A percentile compares a stretch with the other conserved stretches of the same genome.
These are phyloP conservation scores for Ganoderma leucocontextum DNA, from an alignment of 1,284 basidiomycete genomes.

Conservation along the genomic window DNA sequence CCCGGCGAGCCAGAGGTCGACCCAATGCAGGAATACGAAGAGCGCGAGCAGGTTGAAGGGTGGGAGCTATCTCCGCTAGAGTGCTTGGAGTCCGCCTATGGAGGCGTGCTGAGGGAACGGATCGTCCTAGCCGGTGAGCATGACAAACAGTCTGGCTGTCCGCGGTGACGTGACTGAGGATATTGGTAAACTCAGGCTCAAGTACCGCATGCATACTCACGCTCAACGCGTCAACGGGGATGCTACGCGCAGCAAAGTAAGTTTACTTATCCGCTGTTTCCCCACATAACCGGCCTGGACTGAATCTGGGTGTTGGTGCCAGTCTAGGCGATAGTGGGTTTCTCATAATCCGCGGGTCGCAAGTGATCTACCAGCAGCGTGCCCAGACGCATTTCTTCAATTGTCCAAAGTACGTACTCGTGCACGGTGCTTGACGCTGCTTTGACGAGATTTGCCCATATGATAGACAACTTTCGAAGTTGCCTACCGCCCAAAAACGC, in stretches of 20 bases:
- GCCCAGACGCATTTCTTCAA: constrained; percentile 87
- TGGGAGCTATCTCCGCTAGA: constrained; percentile 76
- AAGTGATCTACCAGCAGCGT: constrained; percentile 68
- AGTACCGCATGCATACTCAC: constrained; percentile 87
- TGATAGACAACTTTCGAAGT: constrained; percentile 73
- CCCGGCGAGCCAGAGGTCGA: constrained; percentile 71
- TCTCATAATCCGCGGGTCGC: constrained; percentile 76
- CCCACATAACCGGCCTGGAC: neutral
- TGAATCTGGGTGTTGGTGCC: constrained; percentile 12
- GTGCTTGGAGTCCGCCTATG: constrained; percentile 78
- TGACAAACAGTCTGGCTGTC: neutral
- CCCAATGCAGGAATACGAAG: constrained; percentile 56
- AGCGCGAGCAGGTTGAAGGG: constrained; percentile 61
- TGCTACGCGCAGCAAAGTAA: constrained; percentile 84
- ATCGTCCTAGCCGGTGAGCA: constrained; percentile 75
- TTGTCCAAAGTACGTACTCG: constrained; percentile 71
- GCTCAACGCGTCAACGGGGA: constrained; percentile 78
- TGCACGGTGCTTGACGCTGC: neutral
- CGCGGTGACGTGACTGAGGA: neutral
- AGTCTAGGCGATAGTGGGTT: constrained; percentile 91
- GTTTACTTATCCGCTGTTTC: constrained; percentile 35
- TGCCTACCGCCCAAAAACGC: constrained; percentile 54
- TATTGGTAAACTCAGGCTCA: constrained; percentile 61
- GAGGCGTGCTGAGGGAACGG: constrained; percentile 74
- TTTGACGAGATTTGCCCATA: neutral